A percentile compares a stretch with the other conserved stretches of the same genome.
phyloP scores from a whole-genome alignment of 2,329 filamentous ascomycete species.

The Paraconiothyrium sp. region DNA sequence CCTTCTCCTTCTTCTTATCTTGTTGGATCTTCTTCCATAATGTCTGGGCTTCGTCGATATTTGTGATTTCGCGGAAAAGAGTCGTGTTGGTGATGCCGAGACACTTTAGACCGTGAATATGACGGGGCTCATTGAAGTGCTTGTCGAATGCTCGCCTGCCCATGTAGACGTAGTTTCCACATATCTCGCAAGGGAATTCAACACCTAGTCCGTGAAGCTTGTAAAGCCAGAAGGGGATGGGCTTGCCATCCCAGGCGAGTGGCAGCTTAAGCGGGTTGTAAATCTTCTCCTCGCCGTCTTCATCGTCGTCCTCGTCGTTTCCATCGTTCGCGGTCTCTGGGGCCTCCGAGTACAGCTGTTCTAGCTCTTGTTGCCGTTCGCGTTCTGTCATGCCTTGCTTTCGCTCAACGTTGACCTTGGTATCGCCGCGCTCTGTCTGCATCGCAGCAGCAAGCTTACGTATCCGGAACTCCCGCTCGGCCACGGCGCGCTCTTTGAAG shows the following conservation, averaged over 20 bases:
- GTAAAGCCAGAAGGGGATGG: slow-evolving; percentile 99
- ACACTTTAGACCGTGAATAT: slow-evolving; percentile 93
- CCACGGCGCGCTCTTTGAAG: slow-evolving; percentile 88
- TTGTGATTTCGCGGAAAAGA: slow-evolving; percentile 92
- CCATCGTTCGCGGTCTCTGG: slow-evolving; percentile 59
- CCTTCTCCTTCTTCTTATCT: slow-evolving; percentile 80
- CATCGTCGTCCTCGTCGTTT: slow-evolving; percentile 73
- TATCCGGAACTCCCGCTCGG: slow-evolving; percentile 85
- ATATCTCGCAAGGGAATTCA: slow-evolving; percentile 95
- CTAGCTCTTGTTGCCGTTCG: slow-evolving; percentile 92
- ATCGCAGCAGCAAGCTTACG: slow-evolving; percentile 82
- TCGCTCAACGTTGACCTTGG: slow-evolving; percentile 92
- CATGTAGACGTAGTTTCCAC: slow-evolving; percentile 99
- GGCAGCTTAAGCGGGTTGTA: slow-evolving; percentile 98
- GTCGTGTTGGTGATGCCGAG: slow-evolving; percentile 91
- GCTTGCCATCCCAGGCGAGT: slow-evolving; percentile 97
- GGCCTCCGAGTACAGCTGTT: slow-evolving; percentile 78
- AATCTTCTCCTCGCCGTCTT: slow-evolving; percentile 76
- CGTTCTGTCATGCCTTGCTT: slow-evolving; percentile 97
- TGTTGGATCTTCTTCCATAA: slow-evolving; percentile 94
- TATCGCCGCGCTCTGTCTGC: slow-evolving; percentile 87
- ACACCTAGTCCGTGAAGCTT: slow-evolving; percentile 94
- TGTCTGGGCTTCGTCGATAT: slow-evolving; percentile 85
- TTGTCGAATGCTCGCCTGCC: slow-evolving; percentile 96
- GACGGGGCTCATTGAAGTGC: slow-evolving; percentile 93